Percentiles rank a stretch among this genome's conserved stretches.
phyloP scores from a whole-genome alignment of 805 yeast genomes.

The Candida chauliodis region DNA sequence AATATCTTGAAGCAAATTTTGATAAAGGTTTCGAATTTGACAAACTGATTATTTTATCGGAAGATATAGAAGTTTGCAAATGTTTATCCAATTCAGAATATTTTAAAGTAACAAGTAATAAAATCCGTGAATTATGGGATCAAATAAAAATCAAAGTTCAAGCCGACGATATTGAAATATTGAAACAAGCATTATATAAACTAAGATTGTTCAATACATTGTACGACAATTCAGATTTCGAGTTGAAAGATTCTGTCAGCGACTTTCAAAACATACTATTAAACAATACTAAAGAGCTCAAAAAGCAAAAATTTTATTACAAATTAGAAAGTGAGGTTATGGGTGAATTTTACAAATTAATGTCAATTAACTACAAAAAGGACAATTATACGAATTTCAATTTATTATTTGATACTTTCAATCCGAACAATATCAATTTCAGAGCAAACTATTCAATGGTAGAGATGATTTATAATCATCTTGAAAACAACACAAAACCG shows the following conservation, averaged over 20 bases:
- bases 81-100: slow-evolving; percentile 21
- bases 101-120: slow-evolving; percentile 5
- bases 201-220: slow-evolving; percentile 26
- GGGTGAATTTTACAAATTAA: slow-evolving; percentile 17
- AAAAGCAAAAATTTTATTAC: slow-evolving; percentile 32
- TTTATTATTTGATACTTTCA: slow-evolving; percentile 12
- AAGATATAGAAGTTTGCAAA: slow-evolving; percentile 15
- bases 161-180: slow-evolving; percentile 18
- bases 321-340: slow-evolving; percentile 39
- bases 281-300: slow-evolving; percentile 8
- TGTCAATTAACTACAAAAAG: slow-evolving; percentile 4
- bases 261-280: background rate
- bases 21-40: background rate
- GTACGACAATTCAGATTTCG: slow-evolving; percentile 10
- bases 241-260: slow-evolving; percentile 1
- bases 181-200: slow-evolving; percentile 19
- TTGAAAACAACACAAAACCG: slow-evolving; percentile 8
- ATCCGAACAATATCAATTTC: slow-evolving; percentile 19
- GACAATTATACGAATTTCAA: background rate
- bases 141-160: slow-evolving; percentile 14
- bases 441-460: slow-evolving; percentile 24
- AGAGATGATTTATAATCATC: slow-evolving; percentile 14
- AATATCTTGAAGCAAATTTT: slow-evolving; percentile 13
- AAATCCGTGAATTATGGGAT: slow-evolving; percentile 17
- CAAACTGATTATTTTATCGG: background rate